These are phyloP conservation scores for Coriaria nepalensis DNA, from an alignment of 306 rosid genomes.

Conservation along the genomic window DNA sequence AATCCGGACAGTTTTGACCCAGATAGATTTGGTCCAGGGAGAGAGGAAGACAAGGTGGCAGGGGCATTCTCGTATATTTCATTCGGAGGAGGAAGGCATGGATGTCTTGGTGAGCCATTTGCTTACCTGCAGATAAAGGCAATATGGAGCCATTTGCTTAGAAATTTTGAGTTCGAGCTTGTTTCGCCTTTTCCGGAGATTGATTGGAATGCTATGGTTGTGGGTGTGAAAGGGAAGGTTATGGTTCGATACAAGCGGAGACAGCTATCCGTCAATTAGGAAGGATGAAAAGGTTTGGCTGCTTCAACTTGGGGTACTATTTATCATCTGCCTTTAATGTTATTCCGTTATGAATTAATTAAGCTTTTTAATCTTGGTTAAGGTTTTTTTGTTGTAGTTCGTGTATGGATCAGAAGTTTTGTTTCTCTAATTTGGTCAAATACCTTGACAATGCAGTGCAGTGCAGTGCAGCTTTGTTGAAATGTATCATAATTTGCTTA, in stretches of 20 bases:
- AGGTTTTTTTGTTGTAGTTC: no score
- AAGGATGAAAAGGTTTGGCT: background rate
- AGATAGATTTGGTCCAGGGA: conserved; percentile 52
- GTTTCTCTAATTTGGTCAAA: no score
- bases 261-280: conserved; percentile 38
- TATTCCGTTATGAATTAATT: no score
- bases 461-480: no score
- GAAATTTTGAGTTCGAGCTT: conserved; percentile 84
- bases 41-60: conserved; percentile 88
- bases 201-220: conserved; percentile 99
- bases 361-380: conserved; percentile 9
- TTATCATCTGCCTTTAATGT: no score
- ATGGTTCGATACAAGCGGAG: conserved; percentile 86
- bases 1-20: conserved; percentile 82
- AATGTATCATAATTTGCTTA: no score
- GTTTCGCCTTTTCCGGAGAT: conserved; percentile 83
- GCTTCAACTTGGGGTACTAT: no score
- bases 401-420: no score
- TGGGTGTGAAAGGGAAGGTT: conserved; percentile 87
- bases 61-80: conserved; percentile 89
- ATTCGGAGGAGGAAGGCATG: conserved; percentile 94
- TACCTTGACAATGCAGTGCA: no score
- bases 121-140: conserved; percentile 95
- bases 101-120: conserved; percentile 96
- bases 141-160: conserved; percentile 84